Conservation (phyloP, 768 basidiomycete genomes). For the Leucosporidium yakuticum region DNA sequence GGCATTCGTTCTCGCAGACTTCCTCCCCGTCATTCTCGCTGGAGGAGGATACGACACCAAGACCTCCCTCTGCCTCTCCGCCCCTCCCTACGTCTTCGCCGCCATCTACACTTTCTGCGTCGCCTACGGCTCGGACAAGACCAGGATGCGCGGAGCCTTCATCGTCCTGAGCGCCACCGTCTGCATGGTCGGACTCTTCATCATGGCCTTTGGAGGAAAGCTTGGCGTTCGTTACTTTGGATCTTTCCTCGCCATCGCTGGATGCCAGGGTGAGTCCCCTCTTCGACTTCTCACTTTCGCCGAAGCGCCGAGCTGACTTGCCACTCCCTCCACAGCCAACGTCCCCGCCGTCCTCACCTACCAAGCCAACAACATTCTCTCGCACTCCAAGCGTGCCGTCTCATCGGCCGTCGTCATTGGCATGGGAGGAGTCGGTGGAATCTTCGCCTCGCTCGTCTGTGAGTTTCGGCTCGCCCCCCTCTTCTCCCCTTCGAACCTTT, state of each 20-base stretch:
- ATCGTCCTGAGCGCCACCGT: constrained; percentile 34
- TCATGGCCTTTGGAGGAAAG: constrained; percentile 15
- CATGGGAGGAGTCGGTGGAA: constrained; percentile 37
- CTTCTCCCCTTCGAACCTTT: not conserved
- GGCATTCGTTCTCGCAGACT: not conserved
- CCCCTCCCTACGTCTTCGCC: constrained; percentile 41
- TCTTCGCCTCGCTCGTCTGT: constrained; percentile 29
- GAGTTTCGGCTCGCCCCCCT: not conserved
- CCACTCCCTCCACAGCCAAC: constrained; percentile 1
- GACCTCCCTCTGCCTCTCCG: constrained; percentile 40
- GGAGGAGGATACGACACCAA: constrained; percentile 39
- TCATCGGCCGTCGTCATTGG: constrained; percentile 34
- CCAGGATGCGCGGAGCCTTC: constrained; percentile 35
- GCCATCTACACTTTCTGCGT: constrained; percentile 37
- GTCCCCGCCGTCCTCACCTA: constrained; percentile 30
- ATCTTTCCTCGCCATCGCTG: constrained; percentile 22
- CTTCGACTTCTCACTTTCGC: too few species aligned
- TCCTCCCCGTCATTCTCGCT: constrained; percentile 42
- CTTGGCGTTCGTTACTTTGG: constrained; percentile 26
- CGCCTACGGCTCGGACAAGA: constrained; percentile 24
- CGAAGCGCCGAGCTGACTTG: not conserved
- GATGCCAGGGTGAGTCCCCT: constrained; percentile 17
- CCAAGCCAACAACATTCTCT: constrained; percentile 36
- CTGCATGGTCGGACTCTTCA: constrained; percentile 35
- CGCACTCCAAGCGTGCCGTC: constrained; percentile 37